Percentiles rank a stretch among this genome's conserved stretches.
Evolutionary conservation across 2,329 filamentous ascomycete genomes (phyloP).

Genomic region (Diaporthe amygdali): DNA sequence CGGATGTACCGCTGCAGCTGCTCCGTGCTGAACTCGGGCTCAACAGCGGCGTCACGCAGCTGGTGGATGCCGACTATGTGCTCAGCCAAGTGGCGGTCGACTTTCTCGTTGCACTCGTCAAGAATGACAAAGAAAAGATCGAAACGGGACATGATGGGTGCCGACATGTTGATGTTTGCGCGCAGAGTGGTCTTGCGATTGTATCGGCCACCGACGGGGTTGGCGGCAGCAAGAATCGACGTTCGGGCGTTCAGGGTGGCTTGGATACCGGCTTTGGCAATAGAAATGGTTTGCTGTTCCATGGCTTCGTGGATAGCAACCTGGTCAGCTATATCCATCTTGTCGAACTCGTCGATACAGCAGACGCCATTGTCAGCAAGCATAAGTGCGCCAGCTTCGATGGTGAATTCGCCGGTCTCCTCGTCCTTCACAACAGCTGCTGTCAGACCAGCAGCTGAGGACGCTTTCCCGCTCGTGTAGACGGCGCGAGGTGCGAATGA

Average conservation of each 20-base stretch:
- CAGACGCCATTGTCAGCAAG: conserved; percentile 96
- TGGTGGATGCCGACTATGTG: conserved; percentile 97
- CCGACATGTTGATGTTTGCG: conserved; percentile 97
- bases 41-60: conserved; percentile 86
- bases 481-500: conserved; percentile 95
- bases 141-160: conserved; percentile 99
- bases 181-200: conserved; percentile 94
- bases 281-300: conserved; percentile 99
- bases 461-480: conserved; percentile 97
- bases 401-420: conserved; percentile 98
- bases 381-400: conserved; percentile 98
- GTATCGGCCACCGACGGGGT: conserved; percentile 95
- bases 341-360: conserved; percentile 99
- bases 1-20: conserved; percentile 97
- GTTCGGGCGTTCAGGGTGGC: conserved; percentile 96
- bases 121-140: conserved; percentile 98
- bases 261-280: conserved; percentile 97
- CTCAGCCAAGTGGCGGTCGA: conserved; percentile 88
- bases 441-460: conserved; percentile 94
- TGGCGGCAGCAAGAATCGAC: conserved; percentile 93
- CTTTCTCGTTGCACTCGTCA: conserved; percentile 91
- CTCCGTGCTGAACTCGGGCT: conserved; percentile 94
- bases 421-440: conserved; percentile 97
- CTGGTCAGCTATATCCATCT: conserved; percentile 98
- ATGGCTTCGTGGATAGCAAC: conserved; percentile 99